phyloP scores from a whole-genome alignment of 441 rosid species.

The Erodium moschatum region DNA sequence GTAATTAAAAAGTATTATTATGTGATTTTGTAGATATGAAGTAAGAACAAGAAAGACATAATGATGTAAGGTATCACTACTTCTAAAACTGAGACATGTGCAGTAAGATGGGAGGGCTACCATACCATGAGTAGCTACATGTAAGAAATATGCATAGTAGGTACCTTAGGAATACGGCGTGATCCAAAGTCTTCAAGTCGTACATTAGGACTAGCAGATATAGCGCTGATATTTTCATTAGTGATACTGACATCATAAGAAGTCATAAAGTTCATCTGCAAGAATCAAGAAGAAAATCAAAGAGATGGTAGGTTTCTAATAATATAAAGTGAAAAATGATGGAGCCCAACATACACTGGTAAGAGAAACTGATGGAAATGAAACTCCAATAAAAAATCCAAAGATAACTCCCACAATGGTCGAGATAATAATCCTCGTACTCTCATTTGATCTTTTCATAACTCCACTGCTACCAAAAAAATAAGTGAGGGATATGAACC shows the following conservation, averaged over 20 bases:
- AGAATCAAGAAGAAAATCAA: slow-evolving; percentile 2
- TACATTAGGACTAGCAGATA: slow-evolving; percentile 20
- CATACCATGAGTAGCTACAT: background rate
- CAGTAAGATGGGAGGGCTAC: background rate
- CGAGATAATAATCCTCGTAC: slow-evolving; percentile 40
- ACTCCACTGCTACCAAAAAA: slow-evolving; percentile 44
- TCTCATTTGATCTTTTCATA: slow-evolving; percentile 44
- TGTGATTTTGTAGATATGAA: background rate
- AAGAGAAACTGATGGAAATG: slow-evolving; percentile 53
- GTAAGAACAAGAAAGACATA: background rate
- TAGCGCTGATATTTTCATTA: background rate
- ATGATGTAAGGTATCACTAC: background rate
- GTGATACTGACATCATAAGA: background rate
- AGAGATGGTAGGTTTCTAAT: background rate
- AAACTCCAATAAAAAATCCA: slow-evolving; percentile 64
- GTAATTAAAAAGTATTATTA: background rate
- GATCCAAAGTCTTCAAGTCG: slow-evolving; percentile 30
- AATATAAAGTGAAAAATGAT: background rate
- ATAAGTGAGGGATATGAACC: background rate
- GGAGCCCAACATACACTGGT: slow-evolving; percentile 40
- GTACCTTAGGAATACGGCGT: slow-evolving; percentile 32
- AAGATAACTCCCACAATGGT: slow-evolving; percentile 53
- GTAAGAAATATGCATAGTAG: background rate
- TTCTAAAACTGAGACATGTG: background rate
- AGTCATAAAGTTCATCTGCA: slow-evolving; percentile 4